Base-by-base conservation (phyloP, 1,139 yeast species). In the Pichia cactophila region DNA sequence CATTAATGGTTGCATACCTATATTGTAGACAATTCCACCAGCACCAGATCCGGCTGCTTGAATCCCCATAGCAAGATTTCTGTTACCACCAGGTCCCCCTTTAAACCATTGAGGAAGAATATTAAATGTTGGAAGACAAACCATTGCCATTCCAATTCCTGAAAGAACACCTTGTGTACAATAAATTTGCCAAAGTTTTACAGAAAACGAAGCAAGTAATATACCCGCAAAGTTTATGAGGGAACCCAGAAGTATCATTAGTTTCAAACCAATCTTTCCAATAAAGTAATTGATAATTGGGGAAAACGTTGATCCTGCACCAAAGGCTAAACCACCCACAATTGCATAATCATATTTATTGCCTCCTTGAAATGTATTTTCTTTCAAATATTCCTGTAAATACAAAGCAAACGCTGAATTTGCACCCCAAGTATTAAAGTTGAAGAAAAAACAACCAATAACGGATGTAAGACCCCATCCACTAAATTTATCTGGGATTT, bases 71-170 rank as follows among this genome's bases (percentile, higher is more conserved):
- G 85, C 83, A 8, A 78, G 62, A n/a, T 84, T 79, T 54, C 79
- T 68, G 43, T 69, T 71, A 44, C 74, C 77, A 40, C 73, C 67
- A 12, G 55, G 54, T 2, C 65, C 65, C 39, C 61, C 58, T 36
- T 61, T 54, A 59, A 82, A 81, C 86, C 86, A 82, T 26, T 80
- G 77, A 0, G 87, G 85, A 33, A 82, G 58, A 4, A 80, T 69
- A 43, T 76, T 65, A 3, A 82, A 69, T 33, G 76, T 75, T 0
- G 86, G 79, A 20, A 80, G 69, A 35, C 73, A 77, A 3, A 80
- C 69, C 33, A 73, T 63, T 4, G 81, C 72, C 54, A 78, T 65
- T 10, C 78, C 73, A 36, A 80, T 64, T 1, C 86, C 86, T 26
- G 76, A 71, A 37, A 80, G 50, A 1, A 78, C 68, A n/a, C 86